phyloP scores from a whole-genome alignment of 2,329 filamentous ascomycete species.

The Sclerotinia glacialis region DNA sequence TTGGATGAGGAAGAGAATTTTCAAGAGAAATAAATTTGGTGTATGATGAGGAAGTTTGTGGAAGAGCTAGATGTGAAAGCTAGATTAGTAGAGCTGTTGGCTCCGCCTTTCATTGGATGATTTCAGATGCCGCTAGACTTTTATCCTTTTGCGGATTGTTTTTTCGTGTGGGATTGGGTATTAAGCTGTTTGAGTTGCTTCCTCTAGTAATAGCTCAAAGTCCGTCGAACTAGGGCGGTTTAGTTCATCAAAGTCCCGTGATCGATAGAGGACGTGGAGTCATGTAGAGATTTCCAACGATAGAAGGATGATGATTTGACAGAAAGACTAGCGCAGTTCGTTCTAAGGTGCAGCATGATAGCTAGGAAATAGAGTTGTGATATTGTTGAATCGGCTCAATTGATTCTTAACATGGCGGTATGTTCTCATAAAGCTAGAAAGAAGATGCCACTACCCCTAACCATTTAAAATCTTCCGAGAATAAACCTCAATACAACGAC shows the following conservation, averaged over 20 bases:
- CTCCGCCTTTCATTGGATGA: background rate
- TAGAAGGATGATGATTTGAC: background rate
- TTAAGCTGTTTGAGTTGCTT: background rate
- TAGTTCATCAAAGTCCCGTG: background rate
- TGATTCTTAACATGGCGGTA: background rate
- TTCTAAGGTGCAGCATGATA: background rate
- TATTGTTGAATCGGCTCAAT: background rate
- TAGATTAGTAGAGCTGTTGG: background rate
- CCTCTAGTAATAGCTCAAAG: background rate
- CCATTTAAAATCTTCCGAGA: background rate
- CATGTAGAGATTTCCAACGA: background rate
- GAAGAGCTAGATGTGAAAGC: background rate
- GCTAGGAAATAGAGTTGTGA: fast-evolving
- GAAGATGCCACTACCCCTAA: background rate
- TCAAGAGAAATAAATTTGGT: background rate
- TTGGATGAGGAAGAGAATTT: background rate
- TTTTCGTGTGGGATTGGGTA: background rate
- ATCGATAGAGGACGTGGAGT: too few species aligned
- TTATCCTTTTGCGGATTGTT: background rate
- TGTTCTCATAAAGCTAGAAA: background rate
- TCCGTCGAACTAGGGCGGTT: too few species aligned
- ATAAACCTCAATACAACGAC: too few species aligned
- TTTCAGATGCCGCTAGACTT: background rate
- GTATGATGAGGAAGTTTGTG: background rate
- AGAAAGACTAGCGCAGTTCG: background rate